Conservation (phyloP, 305 asterid species). For the Withania somnifera region DNA sequence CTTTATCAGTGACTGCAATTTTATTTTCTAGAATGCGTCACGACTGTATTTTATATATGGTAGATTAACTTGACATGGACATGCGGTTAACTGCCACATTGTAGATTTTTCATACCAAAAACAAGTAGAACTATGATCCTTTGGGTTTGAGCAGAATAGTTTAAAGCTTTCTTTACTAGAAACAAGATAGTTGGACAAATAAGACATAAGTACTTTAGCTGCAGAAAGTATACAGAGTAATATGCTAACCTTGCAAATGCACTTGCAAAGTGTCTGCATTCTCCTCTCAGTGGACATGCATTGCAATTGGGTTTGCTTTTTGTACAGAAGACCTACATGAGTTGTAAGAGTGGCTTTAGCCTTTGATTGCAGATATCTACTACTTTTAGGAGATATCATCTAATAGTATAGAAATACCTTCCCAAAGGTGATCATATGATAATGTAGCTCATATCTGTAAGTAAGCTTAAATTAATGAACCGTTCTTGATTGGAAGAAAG, state of each 20-base stretch:
- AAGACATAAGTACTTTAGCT: background rate
- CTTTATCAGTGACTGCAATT: background rate
- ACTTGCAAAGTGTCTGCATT: conserved; percentile 98
- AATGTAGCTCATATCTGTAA: conserved; percentile 94
- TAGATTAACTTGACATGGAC: background rate
- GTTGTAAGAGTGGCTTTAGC: conserved; percentile 1
- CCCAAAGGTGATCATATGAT: conserved; percentile 97
- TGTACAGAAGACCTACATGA: conserved; percentile 89
- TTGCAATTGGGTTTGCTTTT: conserved; percentile 97
- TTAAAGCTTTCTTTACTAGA: background rate
- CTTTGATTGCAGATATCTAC: conserved; percentile 7
- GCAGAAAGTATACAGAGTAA: background rate
- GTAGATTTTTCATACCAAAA: background rate
- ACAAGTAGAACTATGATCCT: background rate
- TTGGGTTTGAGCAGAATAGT: background rate
- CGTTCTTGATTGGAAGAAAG: conserved; percentile 2
- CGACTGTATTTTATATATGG: background rate
- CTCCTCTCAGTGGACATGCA: conserved; percentile 98
- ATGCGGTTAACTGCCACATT: background rate
- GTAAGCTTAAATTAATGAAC: conserved; percentile 22
- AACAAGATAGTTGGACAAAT: background rate
- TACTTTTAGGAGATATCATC: background rate
- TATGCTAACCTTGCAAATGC: conserved; percentile 86
- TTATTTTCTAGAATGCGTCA: background rate
- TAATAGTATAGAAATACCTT: conserved; percentile 48